These are phyloP conservation scores for Allantophomopsis cytisporea DNA, from an alignment of 2,329 filamentous ascomycete genomes.

Conservation along the genomic window DNA sequence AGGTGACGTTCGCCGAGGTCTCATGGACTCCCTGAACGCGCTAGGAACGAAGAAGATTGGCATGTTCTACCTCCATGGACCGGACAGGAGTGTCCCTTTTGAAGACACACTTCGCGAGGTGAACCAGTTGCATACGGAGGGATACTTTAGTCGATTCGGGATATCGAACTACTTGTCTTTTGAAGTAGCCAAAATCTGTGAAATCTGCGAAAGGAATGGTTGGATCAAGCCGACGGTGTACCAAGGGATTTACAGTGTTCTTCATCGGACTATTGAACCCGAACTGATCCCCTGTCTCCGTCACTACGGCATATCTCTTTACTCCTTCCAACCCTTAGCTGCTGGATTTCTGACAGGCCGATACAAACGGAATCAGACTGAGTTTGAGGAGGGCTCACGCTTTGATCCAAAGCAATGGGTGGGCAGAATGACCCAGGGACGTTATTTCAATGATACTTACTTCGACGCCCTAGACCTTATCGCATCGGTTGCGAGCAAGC, in stretches of 20 bases:
- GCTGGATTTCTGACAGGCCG: conserved; percentile 30
- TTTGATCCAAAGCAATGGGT: conserved; percentile 30
- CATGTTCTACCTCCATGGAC: conserved; percentile 15
- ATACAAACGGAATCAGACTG: conserved; percentile 27
- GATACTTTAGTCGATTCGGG: conserved; percentile 31
- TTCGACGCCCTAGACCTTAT: conserved; percentile 56
- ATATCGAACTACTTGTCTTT: conserved; percentile 43
- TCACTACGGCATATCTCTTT: conserved; percentile 45
- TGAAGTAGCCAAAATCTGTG: conserved; percentile 15
- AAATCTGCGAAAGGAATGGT: conserved; percentile 17
- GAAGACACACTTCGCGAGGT: conserved; percentile 15
- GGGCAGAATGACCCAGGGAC: conserved; percentile 28
- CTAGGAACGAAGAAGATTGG: conserved; percentile 31
- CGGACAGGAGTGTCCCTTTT: conserved; percentile 14
- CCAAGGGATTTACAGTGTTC: conserved; percentile 19
- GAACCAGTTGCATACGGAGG: conserved; percentile 19
- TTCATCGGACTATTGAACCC: conserved; percentile 38
- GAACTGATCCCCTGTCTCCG: conserved; percentile 44
- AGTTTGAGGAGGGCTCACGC: conserved; percentile 5
- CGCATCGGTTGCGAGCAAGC: conserved; percentile 52
- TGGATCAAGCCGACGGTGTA: conserved; percentile 20
- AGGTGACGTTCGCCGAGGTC: conserved; percentile 30
- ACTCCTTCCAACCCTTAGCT: conserved; percentile 46
- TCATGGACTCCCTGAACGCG: conserved; percentile 36
- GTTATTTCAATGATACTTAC: conserved; percentile 48